phyloP scores from a whole-genome alignment of 192 early-diverging fungal species.

The Umbelopsis sp. region DNA sequence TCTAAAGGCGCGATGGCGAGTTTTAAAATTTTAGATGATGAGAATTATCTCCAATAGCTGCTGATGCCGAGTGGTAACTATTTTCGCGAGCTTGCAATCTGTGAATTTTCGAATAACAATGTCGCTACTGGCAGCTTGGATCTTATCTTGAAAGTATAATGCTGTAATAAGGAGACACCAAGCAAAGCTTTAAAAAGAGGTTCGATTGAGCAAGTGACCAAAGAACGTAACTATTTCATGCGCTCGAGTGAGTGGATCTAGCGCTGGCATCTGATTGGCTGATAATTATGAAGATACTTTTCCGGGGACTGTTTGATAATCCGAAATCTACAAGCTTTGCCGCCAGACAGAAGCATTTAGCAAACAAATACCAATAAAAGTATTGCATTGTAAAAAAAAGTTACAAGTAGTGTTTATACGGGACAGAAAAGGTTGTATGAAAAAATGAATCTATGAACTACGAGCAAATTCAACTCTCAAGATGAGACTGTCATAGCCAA shows the following conservation, averaged over 20 bases:
- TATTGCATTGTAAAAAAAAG: slow-evolving; percentile 4
- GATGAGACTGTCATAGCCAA: slow-evolving; percentile 96
- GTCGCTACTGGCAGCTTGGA: neutral
- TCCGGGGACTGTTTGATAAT: neutral
- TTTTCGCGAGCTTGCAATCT: neutral
- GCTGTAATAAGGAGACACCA: neutral
- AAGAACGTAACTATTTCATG: neutral
- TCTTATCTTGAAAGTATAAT: neutral
- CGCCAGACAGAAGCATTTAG: neutral
- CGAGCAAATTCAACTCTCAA: slow-evolving; percentile 76
- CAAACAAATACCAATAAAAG: neutral
- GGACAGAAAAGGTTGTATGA: neutral
- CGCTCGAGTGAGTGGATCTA: neutral
- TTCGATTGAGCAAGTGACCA: neutral
- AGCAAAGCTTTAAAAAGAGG: neutral
- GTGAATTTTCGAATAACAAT: neutral
- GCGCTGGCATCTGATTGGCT: neutral
- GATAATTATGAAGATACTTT: neutral
- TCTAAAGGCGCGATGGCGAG: neutral
- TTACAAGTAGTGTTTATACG: slow-evolving; percentile 13
- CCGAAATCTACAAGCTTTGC: neutral
- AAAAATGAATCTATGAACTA: slow-evolving; percentile 29
- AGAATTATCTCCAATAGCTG: neutral
- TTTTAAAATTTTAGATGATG: neutral
- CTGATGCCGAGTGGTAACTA: neutral